phyloP scores from a whole-genome alignment of 1,284 basidiomycete species.

The Trichosporon sp. region DNA sequence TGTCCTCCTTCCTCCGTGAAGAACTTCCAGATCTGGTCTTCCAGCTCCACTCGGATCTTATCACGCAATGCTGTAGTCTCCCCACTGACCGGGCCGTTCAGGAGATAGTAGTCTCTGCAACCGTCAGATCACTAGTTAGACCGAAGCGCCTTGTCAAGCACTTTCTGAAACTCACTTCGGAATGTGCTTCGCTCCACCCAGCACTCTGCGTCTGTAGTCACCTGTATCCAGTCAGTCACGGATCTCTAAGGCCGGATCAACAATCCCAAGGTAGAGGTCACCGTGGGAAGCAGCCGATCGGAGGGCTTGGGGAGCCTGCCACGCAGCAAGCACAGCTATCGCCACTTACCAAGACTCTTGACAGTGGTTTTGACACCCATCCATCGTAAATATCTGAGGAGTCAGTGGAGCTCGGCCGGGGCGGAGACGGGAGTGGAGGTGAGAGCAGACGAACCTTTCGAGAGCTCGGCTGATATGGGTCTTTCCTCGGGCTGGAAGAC shows the following conservation, averaged over 20 bases:
- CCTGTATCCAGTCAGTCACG: conserved; percentile 58
- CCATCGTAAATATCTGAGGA: conserved; percentile 80
- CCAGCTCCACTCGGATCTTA: conserved; percentile 76
- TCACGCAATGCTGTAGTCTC: conserved; percentile 77
- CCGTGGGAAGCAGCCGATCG: not conserved
- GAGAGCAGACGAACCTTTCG: conserved; percentile 62
- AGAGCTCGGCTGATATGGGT: conserved; percentile 94
- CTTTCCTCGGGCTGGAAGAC: conserved; percentile 87
- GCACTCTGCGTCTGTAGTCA: conserved; percentile 85
- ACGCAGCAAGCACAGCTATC: not conserved
- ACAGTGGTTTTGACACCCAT: conserved; percentile 95
- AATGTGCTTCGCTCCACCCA: conserved; percentile 83
- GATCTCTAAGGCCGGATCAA: too few relatives aligned
- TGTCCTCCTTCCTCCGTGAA: conserved; percentile 78
- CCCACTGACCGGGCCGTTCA: conserved; percentile 39
- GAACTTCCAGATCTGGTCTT: conserved; percentile 84
- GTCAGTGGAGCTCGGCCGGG: not conserved
- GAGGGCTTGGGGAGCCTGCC: not conserved
- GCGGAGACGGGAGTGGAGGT: not conserved
- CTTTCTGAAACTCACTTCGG: conserved; percentile 63
- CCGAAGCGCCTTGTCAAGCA: conserved; percentile 15
- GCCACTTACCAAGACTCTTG: conserved; percentile 56
- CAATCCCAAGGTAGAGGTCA: too few relatives aligned
- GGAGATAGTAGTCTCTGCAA: conserved; percentile 1
- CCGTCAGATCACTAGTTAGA: conserved; percentile 61